Conservation (phyloP, 129 eudicot genomes). For the Centaurea solstitialis region DNA sequence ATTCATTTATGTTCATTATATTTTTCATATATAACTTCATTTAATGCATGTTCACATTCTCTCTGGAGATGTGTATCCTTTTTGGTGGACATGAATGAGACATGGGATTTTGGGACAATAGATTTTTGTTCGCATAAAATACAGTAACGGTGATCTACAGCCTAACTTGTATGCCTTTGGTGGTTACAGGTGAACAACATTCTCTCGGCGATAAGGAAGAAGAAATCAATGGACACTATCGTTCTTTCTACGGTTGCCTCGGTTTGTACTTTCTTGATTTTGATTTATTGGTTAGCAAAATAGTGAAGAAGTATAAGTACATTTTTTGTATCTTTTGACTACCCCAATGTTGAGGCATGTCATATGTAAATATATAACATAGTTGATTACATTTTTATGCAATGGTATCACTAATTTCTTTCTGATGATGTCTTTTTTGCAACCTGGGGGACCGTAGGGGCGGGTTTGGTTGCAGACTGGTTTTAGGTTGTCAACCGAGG, state of each 20-base stretch:
- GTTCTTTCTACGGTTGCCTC: slow-evolving; percentile 91
- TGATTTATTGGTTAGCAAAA: slow-evolving; percentile 88
- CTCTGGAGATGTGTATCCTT: not conserved
- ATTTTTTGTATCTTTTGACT: not conserved
- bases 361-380: not conserved
- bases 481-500: not conserved
- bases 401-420: not conserved
- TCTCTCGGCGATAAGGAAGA: slow-evolving; percentile 87
- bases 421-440: not conserved
- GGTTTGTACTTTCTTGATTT: slow-evolving; percentile 78
- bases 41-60: not conserved
- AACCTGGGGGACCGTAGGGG: not conserved
- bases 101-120: not conserved
- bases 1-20: not conserved
- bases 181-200: slow-evolving; percentile 74
- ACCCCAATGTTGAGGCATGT: not conserved
- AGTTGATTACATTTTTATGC: not conserved
- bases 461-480: not conserved
- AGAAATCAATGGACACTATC: slow-evolving; percentile 91
- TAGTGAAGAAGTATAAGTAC: slow-evolving; percentile 34
- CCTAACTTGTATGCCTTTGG: not conserved
- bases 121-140: not conserved
- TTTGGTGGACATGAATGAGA: not conserved
- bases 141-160: not conserved
- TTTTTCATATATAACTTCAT: not conserved